phyloP scores from a whole-genome alignment of 768 basidiomycete species.

The Gymnopilus dilepis region DNA sequence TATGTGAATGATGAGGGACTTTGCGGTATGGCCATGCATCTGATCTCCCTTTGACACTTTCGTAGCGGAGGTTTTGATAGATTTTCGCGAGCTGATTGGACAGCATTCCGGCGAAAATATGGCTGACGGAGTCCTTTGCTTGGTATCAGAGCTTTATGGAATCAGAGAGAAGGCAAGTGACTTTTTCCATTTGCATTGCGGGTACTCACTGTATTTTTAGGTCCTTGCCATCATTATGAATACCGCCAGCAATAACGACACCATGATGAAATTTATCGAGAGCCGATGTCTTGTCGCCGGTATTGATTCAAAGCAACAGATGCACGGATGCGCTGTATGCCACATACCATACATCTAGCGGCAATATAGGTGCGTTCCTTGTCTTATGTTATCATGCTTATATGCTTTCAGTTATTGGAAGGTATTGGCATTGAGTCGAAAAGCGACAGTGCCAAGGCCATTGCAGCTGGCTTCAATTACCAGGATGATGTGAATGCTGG shows the following conservation, averaged over 20 bases:
- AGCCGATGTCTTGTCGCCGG: conserved; percentile 24
- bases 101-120: conserved; percentile 40
- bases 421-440: conserved; percentile 37
- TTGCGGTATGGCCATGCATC: too few relatives aligned
- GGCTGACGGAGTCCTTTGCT: conserved; percentile 37
- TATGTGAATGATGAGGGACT: too few relatives aligned
- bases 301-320: conserved; percentile 30
- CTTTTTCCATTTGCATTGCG: too few relatives aligned
- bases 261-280: conserved; percentile 17
- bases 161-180: too few relatives aligned
- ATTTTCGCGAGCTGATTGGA: conserved; percentile 39
- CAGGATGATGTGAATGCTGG: too few relatives aligned
- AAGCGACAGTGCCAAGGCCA: too few relatives aligned
- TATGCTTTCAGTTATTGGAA: conserved; percentile 27
- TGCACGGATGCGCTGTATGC: conserved; percentile 40
- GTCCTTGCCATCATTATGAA: conserved; percentile 39
- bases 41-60: too few relatives aligned
- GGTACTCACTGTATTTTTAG: too few relatives aligned
- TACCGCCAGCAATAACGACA: conserved; percentile 42
- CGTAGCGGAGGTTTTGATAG: conserved; percentile 40
- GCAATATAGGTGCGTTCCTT: conserved; percentile 20
- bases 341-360: conserved; percentile 44
- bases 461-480: too few relatives aligned
- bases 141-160: too few relatives aligned
- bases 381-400: neutral